Evolutionary conservation across 306 rosid genomes (phyloP), one percentile per base, ranked within the genome.

Genomic region (Rosa persica): DNA sequence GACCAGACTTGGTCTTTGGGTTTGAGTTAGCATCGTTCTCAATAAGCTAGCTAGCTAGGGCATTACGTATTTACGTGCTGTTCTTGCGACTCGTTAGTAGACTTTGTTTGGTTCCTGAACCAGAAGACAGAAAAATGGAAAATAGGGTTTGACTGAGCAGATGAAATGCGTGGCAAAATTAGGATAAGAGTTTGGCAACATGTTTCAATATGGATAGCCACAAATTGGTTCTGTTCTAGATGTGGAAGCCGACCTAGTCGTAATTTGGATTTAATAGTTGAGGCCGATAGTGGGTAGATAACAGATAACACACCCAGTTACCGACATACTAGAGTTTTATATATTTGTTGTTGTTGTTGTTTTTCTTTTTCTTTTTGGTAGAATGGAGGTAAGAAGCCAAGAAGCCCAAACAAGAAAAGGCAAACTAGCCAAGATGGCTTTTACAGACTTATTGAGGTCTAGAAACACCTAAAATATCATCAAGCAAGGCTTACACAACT

Each of bases 171-270:
- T 34, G 34, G n/a, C 69, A 5, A 0, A 2, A 5, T 5, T 3
- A 15, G 43, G 68, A 13, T 6, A 30, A 40, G 68, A 5, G 68
- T n/a, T 73, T n/a, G 39, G 52, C 4, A 38, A 38, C 36, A 73
- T 54, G 76, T 72, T 47, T 70, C 74, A 25, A 25, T 46, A 6
- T 69, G 39, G 55, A 69, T 69, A 70, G 52, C 43, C 34, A 48
- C 9, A 15, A 55, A 8, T n/a, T n/a, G 30, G 62, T 55, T 23
- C 7, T 60, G 38, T 25, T 25, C 19, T 60, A 11, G 25, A 23
- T 58, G 30, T 58, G 7, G 36, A 60, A 60, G 36, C 66, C 38
- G 66, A 60, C 66, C 38, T 10, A 25, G 66, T 60, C 39, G 39
- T 60, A 23, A 23, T 19, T 4, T 6, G 61, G 25, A 22, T 8